A percentile compares a stretch with the other conserved stretches of the same genome.
phyloP scores from a whole-genome alignment of 495 filamentous ascomycete species.

The Stereocaulon alpinum region DNA sequence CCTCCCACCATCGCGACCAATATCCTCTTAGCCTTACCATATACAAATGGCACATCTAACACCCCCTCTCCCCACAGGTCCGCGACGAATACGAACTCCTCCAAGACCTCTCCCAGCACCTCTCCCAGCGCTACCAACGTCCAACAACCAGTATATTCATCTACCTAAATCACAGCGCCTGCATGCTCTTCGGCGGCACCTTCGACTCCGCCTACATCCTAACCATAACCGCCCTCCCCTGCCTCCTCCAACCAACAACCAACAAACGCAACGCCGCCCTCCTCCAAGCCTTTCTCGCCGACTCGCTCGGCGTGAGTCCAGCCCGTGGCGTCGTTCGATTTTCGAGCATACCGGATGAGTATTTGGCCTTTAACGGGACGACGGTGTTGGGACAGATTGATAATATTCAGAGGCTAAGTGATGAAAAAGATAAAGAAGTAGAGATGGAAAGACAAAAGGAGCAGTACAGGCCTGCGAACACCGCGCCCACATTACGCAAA shows the following conservation, averaged over 20 bases:
- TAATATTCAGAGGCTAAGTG: conserved; percentile 35
- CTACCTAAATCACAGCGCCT: conserved; percentile 61
- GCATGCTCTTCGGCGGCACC: conserved; percentile 60
- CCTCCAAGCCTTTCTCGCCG: conserved; percentile 57
- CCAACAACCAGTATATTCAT: conserved; percentile 63
- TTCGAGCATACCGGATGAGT: conserved; percentile 54
- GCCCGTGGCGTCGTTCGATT: conserved; percentile 63
- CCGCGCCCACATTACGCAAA: neutral
- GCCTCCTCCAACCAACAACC: conserved; percentile 57
- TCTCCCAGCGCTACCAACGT: conserved; percentile 64
- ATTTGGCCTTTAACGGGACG: conserved; percentile 56
- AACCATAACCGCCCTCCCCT: conserved; percentile 62
- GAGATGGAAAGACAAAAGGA: neutral
- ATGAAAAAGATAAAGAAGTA: conserved; percentile 12
- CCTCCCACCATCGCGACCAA: neutral
- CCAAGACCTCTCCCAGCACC: conserved; percentile 53
- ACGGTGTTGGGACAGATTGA: conserved; percentile 62
- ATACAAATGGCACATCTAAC: no score
- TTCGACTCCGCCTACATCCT: conserved; percentile 74
- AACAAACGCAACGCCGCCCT: conserved; percentile 77
- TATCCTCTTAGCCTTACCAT: neutral
- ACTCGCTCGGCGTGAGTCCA: conserved; percentile 51
- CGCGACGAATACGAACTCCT: conserved; percentile 45
- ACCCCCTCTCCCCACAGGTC: conserved; percentile 20
- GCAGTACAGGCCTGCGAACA: neutral